Evolutionary conservation across 257 asterid species (phyloP).

Genomic region (Ilex asprella): DNA sequence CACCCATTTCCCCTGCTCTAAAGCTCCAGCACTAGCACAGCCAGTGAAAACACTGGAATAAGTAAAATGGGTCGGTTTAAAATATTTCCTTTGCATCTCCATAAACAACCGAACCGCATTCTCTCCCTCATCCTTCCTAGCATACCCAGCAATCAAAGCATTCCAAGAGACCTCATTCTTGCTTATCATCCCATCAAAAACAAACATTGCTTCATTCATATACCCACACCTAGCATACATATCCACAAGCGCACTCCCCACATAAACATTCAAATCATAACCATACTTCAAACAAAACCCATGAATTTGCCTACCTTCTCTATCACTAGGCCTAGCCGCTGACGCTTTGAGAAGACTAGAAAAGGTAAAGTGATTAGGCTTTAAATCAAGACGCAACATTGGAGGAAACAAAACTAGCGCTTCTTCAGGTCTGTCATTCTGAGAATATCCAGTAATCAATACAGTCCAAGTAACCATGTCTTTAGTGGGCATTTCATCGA

Average conservation of each 20-base stretch:
- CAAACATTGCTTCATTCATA: conserved; percentile 44
- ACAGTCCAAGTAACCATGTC: conserved; percentile 84
- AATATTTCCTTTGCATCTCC: conserved; percentile 61
- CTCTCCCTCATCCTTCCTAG: conserved; percentile 60
- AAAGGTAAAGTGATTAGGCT: conserved; percentile 66
- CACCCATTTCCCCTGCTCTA: conserved; percentile 78
- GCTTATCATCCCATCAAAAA: conserved; percentile 38
- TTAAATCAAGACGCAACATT: conserved; percentile 48
- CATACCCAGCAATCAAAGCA: conserved; percentile 66
- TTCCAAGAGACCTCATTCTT: conserved; percentile 85
- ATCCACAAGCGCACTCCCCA: conserved; percentile 78
- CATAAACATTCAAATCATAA: conserved; percentile 50
- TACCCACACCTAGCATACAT: conserved; percentile 53
- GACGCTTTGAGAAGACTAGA: conserved; percentile 71
- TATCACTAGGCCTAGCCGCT: conserved; percentile 35
- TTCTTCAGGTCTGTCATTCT: conserved; percentile 29
- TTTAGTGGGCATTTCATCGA: conserved; percentile 56
- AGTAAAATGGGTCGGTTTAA: conserved; percentile 60
- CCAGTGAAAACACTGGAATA: conserved; percentile 68
- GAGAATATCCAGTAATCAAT: conserved; percentile 68
- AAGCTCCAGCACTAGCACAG: conserved; percentile 63
- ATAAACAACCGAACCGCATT: conserved; percentile 40
- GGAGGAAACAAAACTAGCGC: conserved; percentile 39
- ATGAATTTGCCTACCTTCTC: conserved; percentile 54
- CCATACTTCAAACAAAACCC: conserved; percentile 52